Percentiles rank a stretch among this genome's conserved stretches.
Evolutionary conservation across 306 rosid species (phyloP).

Genomic region (Dalbergia oliveri): DNA sequence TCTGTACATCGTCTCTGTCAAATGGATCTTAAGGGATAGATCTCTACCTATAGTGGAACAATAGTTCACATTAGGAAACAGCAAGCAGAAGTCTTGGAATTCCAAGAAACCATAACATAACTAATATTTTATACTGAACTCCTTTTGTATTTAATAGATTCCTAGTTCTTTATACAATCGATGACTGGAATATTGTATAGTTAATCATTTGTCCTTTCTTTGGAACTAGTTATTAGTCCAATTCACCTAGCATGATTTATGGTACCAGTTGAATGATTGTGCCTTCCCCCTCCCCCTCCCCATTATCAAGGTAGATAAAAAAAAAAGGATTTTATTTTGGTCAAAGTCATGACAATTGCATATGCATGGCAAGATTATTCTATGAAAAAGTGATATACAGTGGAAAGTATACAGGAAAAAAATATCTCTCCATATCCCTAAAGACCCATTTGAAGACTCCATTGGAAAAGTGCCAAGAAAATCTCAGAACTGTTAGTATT

Average conservation of each 20-base stretch:
- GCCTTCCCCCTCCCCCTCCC: not conserved
- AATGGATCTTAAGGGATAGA: slow-evolving; percentile 97
- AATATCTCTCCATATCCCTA: not conserved
- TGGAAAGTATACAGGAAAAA: not conserved
- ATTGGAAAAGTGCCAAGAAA: not conserved
- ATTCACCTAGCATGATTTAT: not conserved
- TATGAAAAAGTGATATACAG: not conserved
- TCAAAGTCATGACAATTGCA: not conserved
- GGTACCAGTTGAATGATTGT: not conserved
- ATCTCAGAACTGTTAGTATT: too few relatives aligned
- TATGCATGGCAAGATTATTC: not conserved
- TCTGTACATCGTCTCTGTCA: slow-evolving; percentile 90
- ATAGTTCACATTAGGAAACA: slow-evolving; percentile 48
- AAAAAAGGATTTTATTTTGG: not conserved
- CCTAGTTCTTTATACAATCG: not conserved
- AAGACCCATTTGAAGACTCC: not conserved
- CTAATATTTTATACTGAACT: not conserved
- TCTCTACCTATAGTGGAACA: slow-evolving; percentile 69
- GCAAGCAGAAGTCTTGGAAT: slow-evolving; percentile 24
- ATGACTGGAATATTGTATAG: not conserved
- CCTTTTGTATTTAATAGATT: not conserved
- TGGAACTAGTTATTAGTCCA: not conserved
- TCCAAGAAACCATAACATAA: slow-evolving; percentile 33
- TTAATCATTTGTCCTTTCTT: not conserved
- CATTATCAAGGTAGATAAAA: not conserved